Conservation (phyloP, 148 eudicot genomes). For the Cornus florida region DNA sequence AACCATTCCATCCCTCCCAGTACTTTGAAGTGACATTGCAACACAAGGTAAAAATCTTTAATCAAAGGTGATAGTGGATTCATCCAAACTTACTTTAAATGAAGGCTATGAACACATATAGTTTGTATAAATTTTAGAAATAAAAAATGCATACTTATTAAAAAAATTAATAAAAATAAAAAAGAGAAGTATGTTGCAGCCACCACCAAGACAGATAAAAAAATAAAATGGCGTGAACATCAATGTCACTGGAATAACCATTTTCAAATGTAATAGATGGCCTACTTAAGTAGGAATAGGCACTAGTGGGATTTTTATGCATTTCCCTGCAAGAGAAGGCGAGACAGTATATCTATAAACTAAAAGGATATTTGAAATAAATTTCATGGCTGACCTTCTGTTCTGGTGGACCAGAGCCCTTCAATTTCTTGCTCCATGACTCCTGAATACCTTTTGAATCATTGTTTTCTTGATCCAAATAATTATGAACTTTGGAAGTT, state of each 20-base stretch:
- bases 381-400: conserved; percentile 67
- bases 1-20: not conserved
- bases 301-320: not conserved
- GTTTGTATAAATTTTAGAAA: not conserved
- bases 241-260: not conserved
- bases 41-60: not conserved
- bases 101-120: not conserved
- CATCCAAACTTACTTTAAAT: not conserved
- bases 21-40: not conserved
- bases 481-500: conserved; percentile 23
- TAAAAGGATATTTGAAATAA: conserved; percentile 4
- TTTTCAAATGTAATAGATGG: too few relatives aligned
- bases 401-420: conserved; percentile 65
- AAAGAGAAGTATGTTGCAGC: not conserved
- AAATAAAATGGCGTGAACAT: not conserved
- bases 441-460: conserved; percentile 36
- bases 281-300: too few relatives aligned
- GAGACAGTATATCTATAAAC: not conserved
- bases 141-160: not conserved
- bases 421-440: conserved; percentile 49
- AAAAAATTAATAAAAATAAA: too few relatives aligned
- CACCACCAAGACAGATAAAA: not conserved
- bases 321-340: not conserved
- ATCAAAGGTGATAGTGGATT: not conserved
- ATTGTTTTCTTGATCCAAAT: conserved; percentile 37